Base-by-base conservation (phyloP, 2,329 filamentous ascomycete genomes). In the Fusarium sp. region DNA sequence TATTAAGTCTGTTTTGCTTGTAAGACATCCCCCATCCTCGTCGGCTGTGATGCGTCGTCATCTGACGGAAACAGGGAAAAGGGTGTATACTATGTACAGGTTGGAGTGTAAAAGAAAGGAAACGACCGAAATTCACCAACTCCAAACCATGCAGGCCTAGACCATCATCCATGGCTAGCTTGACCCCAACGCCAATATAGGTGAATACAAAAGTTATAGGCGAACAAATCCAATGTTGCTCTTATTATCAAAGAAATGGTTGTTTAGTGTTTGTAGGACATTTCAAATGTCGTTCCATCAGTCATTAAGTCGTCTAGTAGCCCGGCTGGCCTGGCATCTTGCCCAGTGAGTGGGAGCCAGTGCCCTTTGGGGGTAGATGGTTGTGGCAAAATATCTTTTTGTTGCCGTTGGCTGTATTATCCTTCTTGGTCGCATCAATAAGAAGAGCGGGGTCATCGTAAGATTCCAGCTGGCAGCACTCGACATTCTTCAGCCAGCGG, bases 401-500 rank as follows among this genome's bases (percentile, higher is more conserved):
- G 62, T 78, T 80, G 15, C 81, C 81, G 65, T 80, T 81, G 63
- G 83, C 84, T 39, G 83, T 83, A 44, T 81, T 81, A 68, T 85
- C 84, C 75, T 87, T 87, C 83, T 90, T 90, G 72, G 87, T 88
- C 1, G 88, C 89, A 75, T 93, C 91, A 67, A 93, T 91, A 30
- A 85, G 81, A 55, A 85, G 85, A n/a, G 85, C 83, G 11, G 88
- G 88, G 68, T 93, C 91, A 38, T 92, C 91, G 79, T 91, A 92
- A 69, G 86, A 88, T 76, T 95, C 93, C 9, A 90, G 83, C 76
- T 94, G 91, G 80, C 94, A 97, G 83, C 94, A 96, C 76, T 95
- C 93, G 45, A 95, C 89, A 59, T 87, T 89, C 83, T 90, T 92
- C 77, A 96, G 84, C 87, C 91, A 94, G n/a, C 91, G 86, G 76